Percentiles rank a stretch among this genome's conserved stretches.
Evolutionary conservation across 257 asterid genomes (phyloP).

Genomic region (Lantana camara): DNA sequence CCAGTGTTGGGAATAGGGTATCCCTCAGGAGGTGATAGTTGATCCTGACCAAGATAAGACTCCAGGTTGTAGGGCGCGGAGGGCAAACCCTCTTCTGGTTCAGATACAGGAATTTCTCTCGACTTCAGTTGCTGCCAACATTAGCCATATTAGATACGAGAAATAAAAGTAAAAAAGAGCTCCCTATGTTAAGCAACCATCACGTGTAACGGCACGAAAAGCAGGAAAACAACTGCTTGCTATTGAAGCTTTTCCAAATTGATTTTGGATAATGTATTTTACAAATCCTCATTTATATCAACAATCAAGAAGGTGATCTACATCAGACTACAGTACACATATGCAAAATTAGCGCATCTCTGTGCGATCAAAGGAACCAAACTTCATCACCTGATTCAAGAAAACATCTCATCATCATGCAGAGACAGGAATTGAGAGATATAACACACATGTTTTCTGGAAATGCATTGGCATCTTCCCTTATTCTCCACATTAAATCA

Average conservation of each 20-base stretch:
- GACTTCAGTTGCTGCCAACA: conserved; percentile 66
- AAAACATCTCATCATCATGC: not conserved
- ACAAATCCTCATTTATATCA: not conserved
- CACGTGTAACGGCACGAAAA: not conserved
- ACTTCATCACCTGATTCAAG: too few species aligned
- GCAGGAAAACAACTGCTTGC: not conserved
- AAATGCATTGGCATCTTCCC: not conserved
- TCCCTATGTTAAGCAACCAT: too few species aligned
- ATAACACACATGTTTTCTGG: not conserved
- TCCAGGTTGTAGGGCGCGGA: conserved; percentile 48
- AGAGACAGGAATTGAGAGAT: not conserved
- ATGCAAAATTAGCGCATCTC: not conserved
- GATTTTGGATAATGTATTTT: not conserved
- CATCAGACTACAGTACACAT: not conserved
- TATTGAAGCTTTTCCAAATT: not conserved
- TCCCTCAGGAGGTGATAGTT: conserved; percentile 55
- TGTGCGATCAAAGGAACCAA: not conserved
- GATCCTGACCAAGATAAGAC: conserved; percentile 60
- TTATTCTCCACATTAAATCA: too few species aligned
- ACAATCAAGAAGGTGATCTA: not conserved
- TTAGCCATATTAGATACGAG: conserved; percentile 21
- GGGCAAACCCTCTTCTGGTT: conserved; percentile 40
- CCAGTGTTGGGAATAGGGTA: conserved; percentile 62
- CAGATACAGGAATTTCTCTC: conserved; percentile 44
- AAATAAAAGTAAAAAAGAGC: not conserved